Percentiles rank a stretch among this genome's conserved stretches.
Evolutionary conservation across 495 filamentous ascomycete species (phyloP).

Genomic region (Aspergillus affinis): DNA sequence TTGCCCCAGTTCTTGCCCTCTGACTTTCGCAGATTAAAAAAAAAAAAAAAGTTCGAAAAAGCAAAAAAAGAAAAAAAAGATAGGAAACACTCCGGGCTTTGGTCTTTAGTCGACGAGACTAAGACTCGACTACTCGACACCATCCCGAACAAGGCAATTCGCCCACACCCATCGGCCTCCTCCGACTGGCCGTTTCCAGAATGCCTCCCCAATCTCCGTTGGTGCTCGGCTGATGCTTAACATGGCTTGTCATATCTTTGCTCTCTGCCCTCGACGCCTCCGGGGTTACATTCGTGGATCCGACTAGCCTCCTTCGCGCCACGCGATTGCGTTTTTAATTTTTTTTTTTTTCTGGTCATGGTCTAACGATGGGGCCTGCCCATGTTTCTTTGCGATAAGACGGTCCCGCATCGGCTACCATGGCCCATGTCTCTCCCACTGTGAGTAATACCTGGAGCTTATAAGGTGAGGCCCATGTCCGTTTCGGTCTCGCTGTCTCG

Average conservation of each 20-base stretch:
- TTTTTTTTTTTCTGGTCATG: constrained; percentile 1
- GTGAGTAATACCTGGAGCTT: constrained; percentile 5
- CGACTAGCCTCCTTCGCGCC: constrained; percentile 10
- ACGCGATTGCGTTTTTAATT: constrained; percentile 16
- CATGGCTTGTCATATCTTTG: constrained; percentile 24
- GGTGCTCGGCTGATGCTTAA: constrained; percentile 21
- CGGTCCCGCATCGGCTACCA: constrained; percentile 21
- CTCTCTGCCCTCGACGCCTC: constrained; percentile 17
- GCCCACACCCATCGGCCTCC: constrained; percentile 3
- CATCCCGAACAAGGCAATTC: too few relatives aligned
- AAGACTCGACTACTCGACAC: not conserved
- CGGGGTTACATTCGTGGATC: constrained; percentile 38
- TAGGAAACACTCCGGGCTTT: too few relatives aligned
- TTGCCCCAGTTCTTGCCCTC: not conserved
- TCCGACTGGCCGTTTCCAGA: constrained; percentile 14
- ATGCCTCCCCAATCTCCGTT: constrained; percentile 8
- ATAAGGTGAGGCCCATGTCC: constrained; percentile 24
- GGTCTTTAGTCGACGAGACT: not conserved
- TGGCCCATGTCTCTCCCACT: constrained; percentile 12
- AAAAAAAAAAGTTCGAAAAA: not conserved
- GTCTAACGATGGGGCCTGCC: constrained; percentile 12
- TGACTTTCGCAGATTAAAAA: not conserved
- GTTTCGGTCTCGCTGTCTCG: constrained; percentile 1
- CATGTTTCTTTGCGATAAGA: constrained; percentile 13
- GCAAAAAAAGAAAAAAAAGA: not conserved